Evolutionary conservation across 2,329 filamentous ascomycete genomes (phyloP), one percentile per base, ranked within the genome.

Genomic region (Podosphaera aphanis): DNA sequence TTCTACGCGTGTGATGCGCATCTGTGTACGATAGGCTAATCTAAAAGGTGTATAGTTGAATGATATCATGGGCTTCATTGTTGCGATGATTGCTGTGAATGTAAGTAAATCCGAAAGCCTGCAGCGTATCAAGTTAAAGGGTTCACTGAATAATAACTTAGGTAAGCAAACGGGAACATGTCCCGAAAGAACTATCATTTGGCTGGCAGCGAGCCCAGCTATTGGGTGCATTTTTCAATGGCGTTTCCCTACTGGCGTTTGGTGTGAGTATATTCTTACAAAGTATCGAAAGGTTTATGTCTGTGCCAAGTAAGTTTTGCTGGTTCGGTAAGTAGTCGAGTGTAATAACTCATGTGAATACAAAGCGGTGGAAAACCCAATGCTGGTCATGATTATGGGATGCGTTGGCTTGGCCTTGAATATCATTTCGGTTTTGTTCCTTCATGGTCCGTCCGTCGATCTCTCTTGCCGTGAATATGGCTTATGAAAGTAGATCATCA

Each of bases 201-300:
- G 80, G 80, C n/a, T 85, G 79, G 79, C 76, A 81, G 47, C 69
- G 81, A 27, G 78, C 79, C 15, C 70, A 73, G n/a, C 59, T 84
- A 1, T 64, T 86, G 0, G 80, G 80, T 4, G 78, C 79, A 19
- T 86, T 86, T 60, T 86, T 85, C 67, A 86, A 86, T 54, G 80
- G 80, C 13, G 74, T 77, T 1, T 81, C 86, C 48, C 66, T 86
- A 1, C 60, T 84, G 15, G 79, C 77, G 0, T 63, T 86, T 2
- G 78, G 78, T 1, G 60, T 84, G 31, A 83, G 77, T 58, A 81
- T 85, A 43, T 69, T 79, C 29, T 62, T 85, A 2, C 80, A 85
- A 56, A 76, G 79, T 0, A 67, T 85, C 44, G 78, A 85, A 59
- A 66, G 79, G 31, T 83, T 83, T 54, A 65, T 78, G 18, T 62